A percentile compares a stretch with the other conserved stretches of the same genome.
phyloP scores from a whole-genome alignment of 2,329 filamentous ascomycete genomes.

The Clonostachys chloroleuca region DNA sequence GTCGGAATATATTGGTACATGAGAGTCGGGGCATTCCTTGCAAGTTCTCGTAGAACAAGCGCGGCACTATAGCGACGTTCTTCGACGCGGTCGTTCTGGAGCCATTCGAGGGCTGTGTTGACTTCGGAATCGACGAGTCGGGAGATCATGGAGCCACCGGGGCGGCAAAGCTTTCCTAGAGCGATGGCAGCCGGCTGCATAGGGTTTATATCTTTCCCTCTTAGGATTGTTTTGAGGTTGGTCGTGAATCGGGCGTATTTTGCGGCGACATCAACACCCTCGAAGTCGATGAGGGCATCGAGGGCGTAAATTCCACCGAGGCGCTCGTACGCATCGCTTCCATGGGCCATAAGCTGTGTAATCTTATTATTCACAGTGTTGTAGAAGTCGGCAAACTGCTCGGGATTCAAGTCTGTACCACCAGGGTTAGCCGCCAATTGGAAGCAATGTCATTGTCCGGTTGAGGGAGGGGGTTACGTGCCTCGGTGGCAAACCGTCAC shows the following conservation, averaged over 20 bases:
- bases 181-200: constrained; percentile 89
- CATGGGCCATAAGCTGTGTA: constrained; percentile 71
- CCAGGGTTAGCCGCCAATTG: neutral
- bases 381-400: constrained; percentile 66
- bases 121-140: constrained; percentile 96
- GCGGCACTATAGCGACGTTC: constrained; percentile 91
- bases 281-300: constrained; percentile 91
- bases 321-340: constrained; percentile 81
- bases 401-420: constrained; percentile 65
- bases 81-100: constrained; percentile 92
- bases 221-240: constrained; percentile 80
- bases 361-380: constrained; percentile 52
- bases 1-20: constrained; percentile 95
- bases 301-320: constrained; percentile 90
- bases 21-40: constrained; percentile 87
- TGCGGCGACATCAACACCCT: constrained; percentile 86
- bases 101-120: constrained; percentile 92
- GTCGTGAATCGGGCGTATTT: constrained; percentile 95
- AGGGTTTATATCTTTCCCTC: constrained; percentile 85
- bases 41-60: constrained; percentile 83
- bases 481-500: constrained; percentile 52
- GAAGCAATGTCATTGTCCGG: neutral
- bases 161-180: constrained; percentile 84
- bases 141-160: constrained; percentile 88
- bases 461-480: constrained; percentile 14